A percentile compares a stretch with the other conserved stretches of the same genome.
phyloP scores from a whole-genome alignment of 1,139 yeast species.

The Geotrichum bryndzae region DNA sequence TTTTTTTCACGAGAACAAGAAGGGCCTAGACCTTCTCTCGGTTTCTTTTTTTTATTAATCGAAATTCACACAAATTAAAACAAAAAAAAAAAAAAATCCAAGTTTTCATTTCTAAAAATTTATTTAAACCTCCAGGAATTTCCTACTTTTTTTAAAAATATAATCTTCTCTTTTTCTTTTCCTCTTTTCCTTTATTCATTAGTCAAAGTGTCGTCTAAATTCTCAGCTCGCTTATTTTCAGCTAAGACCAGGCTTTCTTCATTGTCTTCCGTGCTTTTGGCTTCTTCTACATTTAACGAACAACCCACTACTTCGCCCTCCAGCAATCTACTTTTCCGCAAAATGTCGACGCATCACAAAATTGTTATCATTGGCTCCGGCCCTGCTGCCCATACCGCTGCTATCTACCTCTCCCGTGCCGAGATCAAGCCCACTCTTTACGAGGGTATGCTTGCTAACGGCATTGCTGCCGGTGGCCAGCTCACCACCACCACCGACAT shows the following conservation, averaged over 20 bases:
- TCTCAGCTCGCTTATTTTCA: conserved; percentile 12
- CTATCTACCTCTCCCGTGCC: conserved; percentile 92
- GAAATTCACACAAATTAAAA: neutral
- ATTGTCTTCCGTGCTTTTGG: conserved; percentile 13
- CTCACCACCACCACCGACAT: conserved; percentile 91
- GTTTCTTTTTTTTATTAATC: neutral
- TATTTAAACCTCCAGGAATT: neutral
- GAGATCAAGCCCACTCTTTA: conserved; percentile 89
- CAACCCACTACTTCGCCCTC: neutral
- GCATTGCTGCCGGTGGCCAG: conserved; percentile 98
- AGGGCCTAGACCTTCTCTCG: neutral
- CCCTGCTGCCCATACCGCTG: conserved; percentile 99
- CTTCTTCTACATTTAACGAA: conserved; percentile 1
- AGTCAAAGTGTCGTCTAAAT: conserved; percentile 13
- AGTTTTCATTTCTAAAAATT: neutral
- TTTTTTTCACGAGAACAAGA: neutral
- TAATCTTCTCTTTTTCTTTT: neutral
- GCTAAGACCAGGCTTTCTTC: conserved; percentile 11
- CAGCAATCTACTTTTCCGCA: conserved; percentile 13
- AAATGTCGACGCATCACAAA: conserved; percentile 52
- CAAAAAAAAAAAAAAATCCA: neutral
- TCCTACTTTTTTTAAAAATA: neutral
- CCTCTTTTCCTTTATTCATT: neutral
- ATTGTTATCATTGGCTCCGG: conserved; percentile 96
- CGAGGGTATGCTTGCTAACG: conserved; percentile 96